A percentile compares a stretch with the other conserved stretches of the same genome.
Conservation (phyloP, 2,329 filamentous ascomycete genomes). For the Phyllosticta capitalensis region DNA sequence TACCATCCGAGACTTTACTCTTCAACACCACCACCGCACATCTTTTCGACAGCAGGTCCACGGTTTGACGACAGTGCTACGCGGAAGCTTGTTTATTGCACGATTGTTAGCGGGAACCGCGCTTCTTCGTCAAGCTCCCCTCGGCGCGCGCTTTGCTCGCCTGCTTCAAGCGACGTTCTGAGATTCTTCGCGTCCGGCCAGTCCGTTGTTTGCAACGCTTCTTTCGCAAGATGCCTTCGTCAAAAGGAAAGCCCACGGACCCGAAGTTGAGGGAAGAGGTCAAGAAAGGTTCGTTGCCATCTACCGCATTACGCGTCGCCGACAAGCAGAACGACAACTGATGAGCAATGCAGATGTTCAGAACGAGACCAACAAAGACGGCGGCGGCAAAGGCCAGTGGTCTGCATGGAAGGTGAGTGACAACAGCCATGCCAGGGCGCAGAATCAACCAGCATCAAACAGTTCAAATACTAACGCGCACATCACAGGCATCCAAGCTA, state of each 20-base stretch:
- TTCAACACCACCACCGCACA: too few relatives aligned
- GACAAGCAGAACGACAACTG: neutral
- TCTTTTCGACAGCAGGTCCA: too few relatives aligned
- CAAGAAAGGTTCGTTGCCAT: slow-evolving; percentile 26
- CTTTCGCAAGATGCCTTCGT: slow-evolving; percentile 27
- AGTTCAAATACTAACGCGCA: neutral
- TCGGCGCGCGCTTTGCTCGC: neutral
- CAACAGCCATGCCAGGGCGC: neutral
- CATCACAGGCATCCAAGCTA: slow-evolving; percentile 30
- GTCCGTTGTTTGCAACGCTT: neutral
- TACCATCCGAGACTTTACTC: too few relatives aligned
- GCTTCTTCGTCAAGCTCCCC: too few relatives aligned
- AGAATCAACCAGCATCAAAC: neutral
- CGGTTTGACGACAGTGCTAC: too few relatives aligned
- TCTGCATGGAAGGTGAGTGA: slow-evolving; percentile 37
- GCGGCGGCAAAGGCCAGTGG: slow-evolving; percentile 38
- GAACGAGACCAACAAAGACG: slow-evolving; percentile 36
- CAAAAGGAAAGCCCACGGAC: slow-evolving; percentile 38
- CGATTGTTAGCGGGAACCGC: too few relatives aligned
- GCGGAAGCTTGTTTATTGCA: too few relatives aligned
- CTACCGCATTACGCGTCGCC: neutral
- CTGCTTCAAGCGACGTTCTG: neutral
- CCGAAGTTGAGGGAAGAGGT: slow-evolving; percentile 36
- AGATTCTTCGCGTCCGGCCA: neutral
- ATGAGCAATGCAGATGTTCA: slow-evolving; percentile 28